Conservation (phyloP, 495 filamentous ascomycete species). For the Xylaria sp. region DNA sequence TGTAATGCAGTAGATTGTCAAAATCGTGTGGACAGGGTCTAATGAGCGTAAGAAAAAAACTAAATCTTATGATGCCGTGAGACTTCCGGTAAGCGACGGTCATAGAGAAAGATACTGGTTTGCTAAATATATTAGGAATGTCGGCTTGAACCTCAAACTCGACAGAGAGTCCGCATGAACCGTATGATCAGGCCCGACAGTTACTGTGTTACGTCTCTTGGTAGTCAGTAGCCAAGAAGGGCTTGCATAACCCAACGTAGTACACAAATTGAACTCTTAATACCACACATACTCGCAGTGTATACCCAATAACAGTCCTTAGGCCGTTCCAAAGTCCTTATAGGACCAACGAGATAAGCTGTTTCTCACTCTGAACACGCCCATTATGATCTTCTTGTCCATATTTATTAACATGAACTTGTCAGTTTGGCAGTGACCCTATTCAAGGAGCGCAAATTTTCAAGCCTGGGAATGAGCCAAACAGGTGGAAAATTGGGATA, state of each 20-base stretch:
- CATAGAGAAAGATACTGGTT: not conserved
- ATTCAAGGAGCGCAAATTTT: not conserved
- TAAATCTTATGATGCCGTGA: not conserved
- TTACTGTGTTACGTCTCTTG: slow-evolving; percentile 10
- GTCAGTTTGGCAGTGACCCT: not conserved
- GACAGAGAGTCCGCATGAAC: not conserved
- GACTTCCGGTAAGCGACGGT: not conserved
- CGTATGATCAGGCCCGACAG: not conserved
- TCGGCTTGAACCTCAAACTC: not conserved
- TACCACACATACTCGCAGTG: not conserved
- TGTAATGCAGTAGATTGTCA: not conserved
- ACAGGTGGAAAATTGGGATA: not conserved
- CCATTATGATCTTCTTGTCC: not conserved
- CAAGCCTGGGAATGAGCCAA: not conserved
- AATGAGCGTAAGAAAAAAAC: not conserved
- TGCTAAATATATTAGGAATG: slow-evolving; percentile 7
- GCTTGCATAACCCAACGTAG: slow-evolving; percentile 3
- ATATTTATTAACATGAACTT: not conserved
- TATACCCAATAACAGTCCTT: not conserved
- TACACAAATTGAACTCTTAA: not conserved
- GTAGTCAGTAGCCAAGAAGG: slow-evolving; percentile 2
- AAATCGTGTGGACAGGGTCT: not conserved
- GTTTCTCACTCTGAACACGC: not conserved
- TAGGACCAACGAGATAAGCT: not conserved
- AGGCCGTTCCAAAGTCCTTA: not conserved